phyloP scores from a whole-genome alignment of 371 early-diverging fungal genomes.

The Basidiobolus meristosporus region DNA sequence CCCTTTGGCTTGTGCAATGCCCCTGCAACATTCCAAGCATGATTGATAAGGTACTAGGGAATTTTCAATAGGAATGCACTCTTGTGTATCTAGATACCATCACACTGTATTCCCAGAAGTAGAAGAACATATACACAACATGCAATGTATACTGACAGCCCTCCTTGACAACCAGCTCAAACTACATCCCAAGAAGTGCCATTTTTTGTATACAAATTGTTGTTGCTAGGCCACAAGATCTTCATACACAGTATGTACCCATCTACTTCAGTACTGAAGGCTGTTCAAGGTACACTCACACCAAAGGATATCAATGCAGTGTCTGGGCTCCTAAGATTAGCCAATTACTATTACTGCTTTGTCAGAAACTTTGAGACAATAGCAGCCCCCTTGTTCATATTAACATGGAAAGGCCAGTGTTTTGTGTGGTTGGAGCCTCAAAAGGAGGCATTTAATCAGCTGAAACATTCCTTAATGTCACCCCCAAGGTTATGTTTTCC shows the following conservation, averaged over 20 bases:
- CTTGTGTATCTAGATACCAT: conserved; percentile 23
- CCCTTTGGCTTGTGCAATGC: conserved; percentile 15
- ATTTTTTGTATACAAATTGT: conserved; percentile 6
- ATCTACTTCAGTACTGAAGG: too few species aligned
- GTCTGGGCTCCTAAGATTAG: too few species aligned
- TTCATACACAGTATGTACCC: too few species aligned
- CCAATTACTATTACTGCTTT: too few species aligned
- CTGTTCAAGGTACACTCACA: too few species aligned
- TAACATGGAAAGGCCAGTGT: too few species aligned
- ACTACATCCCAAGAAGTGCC: conserved; percentile 17
- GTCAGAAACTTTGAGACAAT: too few species aligned
- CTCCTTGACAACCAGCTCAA: conserved; percentile 9
- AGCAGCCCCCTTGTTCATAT: too few species aligned
- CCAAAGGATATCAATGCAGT: too few species aligned
- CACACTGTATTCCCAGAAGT: conserved; percentile 10
- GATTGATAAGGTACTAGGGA: conserved; percentile 10
- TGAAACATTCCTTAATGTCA: background rate
- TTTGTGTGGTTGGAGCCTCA: too few species aligned
- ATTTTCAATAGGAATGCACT: conserved; percentile 8
- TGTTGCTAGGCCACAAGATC: conserved; percentile 14
- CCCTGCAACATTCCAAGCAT: conserved; percentile 14
- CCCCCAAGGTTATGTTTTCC: conserved; percentile 6
- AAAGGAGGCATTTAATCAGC: background rate
- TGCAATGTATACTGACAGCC: conserved; percentile 10
- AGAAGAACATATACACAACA: conserved; percentile 14